Evolutionary conservation across 2,329 filamentous ascomycete genomes (phyloP).

Genomic region (Epichloe festucae): DNA sequence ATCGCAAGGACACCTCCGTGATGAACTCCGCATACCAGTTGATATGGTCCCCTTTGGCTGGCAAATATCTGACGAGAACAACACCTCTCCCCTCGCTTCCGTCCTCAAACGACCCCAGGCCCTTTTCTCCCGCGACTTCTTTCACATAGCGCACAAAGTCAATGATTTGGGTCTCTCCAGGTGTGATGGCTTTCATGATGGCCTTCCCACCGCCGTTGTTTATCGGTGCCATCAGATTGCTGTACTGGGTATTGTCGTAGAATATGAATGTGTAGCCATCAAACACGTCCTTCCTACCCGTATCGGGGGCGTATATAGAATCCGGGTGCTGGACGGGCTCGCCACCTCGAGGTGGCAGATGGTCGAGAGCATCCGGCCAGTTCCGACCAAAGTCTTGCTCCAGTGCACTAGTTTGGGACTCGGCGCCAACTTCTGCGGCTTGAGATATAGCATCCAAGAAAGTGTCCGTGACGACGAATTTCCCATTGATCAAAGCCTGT

Average conservation of each 20-base stretch:
- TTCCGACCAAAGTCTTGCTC: slow-evolving; percentile 66
- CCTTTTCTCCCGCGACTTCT: slow-evolving; percentile 61
- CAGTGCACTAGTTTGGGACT: slow-evolving; percentile 40
- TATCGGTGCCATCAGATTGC: slow-evolving; percentile 61
- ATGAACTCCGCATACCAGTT: slow-evolving; percentile 61
- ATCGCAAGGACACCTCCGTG: slow-evolving; percentile 52
- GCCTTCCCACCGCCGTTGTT: slow-evolving; percentile 75
- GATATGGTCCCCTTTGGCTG: slow-evolving; percentile 38
- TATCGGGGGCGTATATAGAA: slow-evolving; percentile 60
- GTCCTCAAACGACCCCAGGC: slow-evolving; percentile 49
- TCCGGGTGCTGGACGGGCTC: slow-evolving; percentile 59
- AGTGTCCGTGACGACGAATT: slow-evolving; percentile 58
- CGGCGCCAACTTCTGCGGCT: slow-evolving; percentile 38
- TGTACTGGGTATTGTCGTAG: slow-evolving; percentile 61
- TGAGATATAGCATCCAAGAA: slow-evolving; percentile 63
- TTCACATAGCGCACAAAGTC: slow-evolving; percentile 72
- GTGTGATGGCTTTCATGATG: slow-evolving; percentile 47
- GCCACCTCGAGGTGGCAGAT: slow-evolving; percentile 60
- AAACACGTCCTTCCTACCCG: slow-evolving; percentile 57
- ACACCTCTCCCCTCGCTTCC: slow-evolving; percentile 56
- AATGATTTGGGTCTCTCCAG: slow-evolving; percentile 52
- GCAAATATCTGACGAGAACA: slow-evolving; percentile 62
- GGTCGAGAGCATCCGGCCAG: slow-evolving; percentile 65
- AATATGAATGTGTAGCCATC: slow-evolving; percentile 84
- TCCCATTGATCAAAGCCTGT: slow-evolving; percentile 72